Percentiles rank a stretch among this genome's conserved stretches.
phyloP scores from a whole-genome alignment of 345 rosid genomes.

The sweet orange (Citrus sinensis) region DVS_A1.0 CM039168.1:14076501-14077000 shows the following conservation, averaged over 20 bases:
- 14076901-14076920: slow-evolving; percentile 77
- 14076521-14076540: not conserved
- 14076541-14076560: not conserved
- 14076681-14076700: not conserved
- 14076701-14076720: not conserved
- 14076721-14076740: not conserved
- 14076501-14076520: not conserved
- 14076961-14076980: slow-evolving; percentile 96
- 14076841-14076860: slow-evolving; percentile 48
- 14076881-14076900: slow-evolving; percentile 62
- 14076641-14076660: not conserved
- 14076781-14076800: no score
- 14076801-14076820: not conserved
- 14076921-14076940: slow-evolving; percentile 76
- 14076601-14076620: not conserved
- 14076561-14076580: not conserved
- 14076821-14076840: not conserved
- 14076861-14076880: slow-evolving; percentile 61
- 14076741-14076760: not conserved
- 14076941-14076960: slow-evolving; percentile 94
- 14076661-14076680: not conserved
- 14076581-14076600: not conserved
- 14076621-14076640: not conserved
- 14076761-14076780: no score
- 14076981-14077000: slow-evolving; percentile 84